Percentiles rank a stretch among this genome's conserved stretches.
These are phyloP conservation scores for Cyphellophora europaea DNA, from an alignment of 2,329 filamentous ascomycete genomes.

Conservation along the genomic window DNA sequence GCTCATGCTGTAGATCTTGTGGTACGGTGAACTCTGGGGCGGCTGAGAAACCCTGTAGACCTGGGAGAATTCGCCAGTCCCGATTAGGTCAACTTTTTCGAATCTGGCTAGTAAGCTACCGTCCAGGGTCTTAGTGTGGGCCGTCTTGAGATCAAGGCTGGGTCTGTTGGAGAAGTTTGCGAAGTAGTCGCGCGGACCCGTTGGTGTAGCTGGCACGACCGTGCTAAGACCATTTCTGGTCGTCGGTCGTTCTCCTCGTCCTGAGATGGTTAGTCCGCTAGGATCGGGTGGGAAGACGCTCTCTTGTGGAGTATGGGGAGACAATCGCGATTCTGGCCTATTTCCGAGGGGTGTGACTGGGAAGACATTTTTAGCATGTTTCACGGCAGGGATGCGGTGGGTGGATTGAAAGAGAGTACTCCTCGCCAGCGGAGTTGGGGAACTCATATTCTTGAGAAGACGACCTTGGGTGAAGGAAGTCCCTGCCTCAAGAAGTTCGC, in stretches of 20 bases:
- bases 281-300: slow-evolving; percentile 67
- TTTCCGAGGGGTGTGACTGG: slow-evolving; percentile 54
- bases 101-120: slow-evolving; percentile 66
- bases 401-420: slow-evolving; percentile 15
- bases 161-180: slow-evolving; percentile 51
- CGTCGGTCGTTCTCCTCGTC: slow-evolving; percentile 36
- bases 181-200: slow-evolving; percentile 52
- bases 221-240: slow-evolving; percentile 28
- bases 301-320: slow-evolving; percentile 73
- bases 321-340: slow-evolving; percentile 42
- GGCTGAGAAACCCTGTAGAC: slow-evolving; percentile 67
- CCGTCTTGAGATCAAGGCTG: slow-evolving; percentile 59
- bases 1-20: slow-evolving; percentile 34
- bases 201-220: slow-evolving; percentile 72
- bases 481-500: too few relatives aligned
- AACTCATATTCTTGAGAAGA: slow-evolving; percentile 28
- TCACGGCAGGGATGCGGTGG: slow-evolving; percentile 26
- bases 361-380: slow-evolving; percentile 46
- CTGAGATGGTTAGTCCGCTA: slow-evolving; percentile 74
- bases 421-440: slow-evolving; percentile 31
- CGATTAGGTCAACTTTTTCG: slow-evolving; percentile 68
- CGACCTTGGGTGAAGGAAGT: slow-evolving; percentile 28
- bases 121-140: slow-evolving; percentile 66
- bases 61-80: slow-evolving; percentile 84
- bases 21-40: slow-evolving; percentile 26